Evolutionary conservation across 140 eudicot species (phyloP), one percentile per base, ranked within the genome.

Genomic region (Senecio squalidus): DNA sequence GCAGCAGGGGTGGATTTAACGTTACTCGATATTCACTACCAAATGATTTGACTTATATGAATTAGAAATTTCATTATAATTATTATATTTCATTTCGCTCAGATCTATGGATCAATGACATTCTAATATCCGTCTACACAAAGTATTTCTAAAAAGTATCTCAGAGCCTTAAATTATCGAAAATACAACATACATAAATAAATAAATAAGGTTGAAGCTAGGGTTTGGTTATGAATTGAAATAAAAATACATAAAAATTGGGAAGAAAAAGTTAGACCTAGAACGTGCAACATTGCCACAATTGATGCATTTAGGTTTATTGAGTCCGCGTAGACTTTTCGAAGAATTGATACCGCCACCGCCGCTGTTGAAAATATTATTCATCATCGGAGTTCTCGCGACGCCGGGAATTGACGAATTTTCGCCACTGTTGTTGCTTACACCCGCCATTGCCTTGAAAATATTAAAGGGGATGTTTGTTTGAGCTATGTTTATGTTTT

Each of bases 261-360:
- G 8, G 36, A 17, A 52, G 4, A 5, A 15, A 23, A 60, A 23
- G 47, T 25, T 26, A 38, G n/a, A 86, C 98, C 98, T 81, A 62
- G 98, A 92, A 25, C 98, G 91, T 24, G 98, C 98, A 52, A 92
- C 98, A 67, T 92, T 92, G 62, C 95, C 95, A 72, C 98, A 92
- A 76, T 84, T 84, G 64, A 81, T 84, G 78, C 98, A 92, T 76
- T 81, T 92, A 5, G 98, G 98, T 51, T 92, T 92, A 58, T 92
- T 92, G 29, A 81, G 95, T 23, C 98, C 98, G 1, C 98, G 95
- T 34, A n/a, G n/a, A n/a, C n/a, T n/a, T n/a, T n/a, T n/a, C n/a
- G n/a, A n/a, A n/a, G n/a, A n/a, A n/a, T n/a, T n/a, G n/a, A n/a
- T n/a, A n/a, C n/a, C n/a, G n/a, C n/a, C n/a, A n/a, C n/a, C n/a